Evolutionary conservation across 1,284 basidiomycete genomes (phyloP), one percentile per base, ranked within the genome.

Genomic region (Chalciporus sp.): DNA sequence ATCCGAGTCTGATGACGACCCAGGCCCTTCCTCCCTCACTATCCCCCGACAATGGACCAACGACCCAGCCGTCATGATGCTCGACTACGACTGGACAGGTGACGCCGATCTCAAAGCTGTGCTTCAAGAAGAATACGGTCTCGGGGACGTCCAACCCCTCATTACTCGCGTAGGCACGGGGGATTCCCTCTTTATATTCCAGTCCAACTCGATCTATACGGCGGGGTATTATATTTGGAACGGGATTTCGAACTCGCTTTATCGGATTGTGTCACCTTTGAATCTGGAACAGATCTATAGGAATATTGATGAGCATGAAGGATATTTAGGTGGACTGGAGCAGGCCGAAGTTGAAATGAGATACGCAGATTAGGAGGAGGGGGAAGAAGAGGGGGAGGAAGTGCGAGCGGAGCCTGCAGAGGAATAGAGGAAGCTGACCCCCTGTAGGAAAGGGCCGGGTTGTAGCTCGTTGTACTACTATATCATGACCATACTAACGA

Each of bases 191-290:
- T 48, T 44, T 29, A 28, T 58, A 31, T 48, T 58, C 27, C 26
- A 17, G 3, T 26, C 53, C 16, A 20, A 14, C 3, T 28, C 28
- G 33, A 16, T n/a, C 14, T 7, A n/a, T n/a, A 17, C 37, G 17
- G 37, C 8, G 7, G 35, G 35, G 14, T 43, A 53, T 47, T 55
- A 47, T 42, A 23, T 55, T n/a, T 55, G 44, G 53, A 54, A 54
- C 16, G 40, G 14, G 9, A 47, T 47, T n/a, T 51, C 41, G 5
- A n/a, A 8, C 10, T 29, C 12, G 23, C 19, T 54, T 4, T 53
- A 39, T 29, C 45, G 12, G 51, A 54, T 55, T 19, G 46, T 42
- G 44, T 35, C 31, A 9, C 51, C 51, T 31, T 40, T 31, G 10
- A 47, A 29, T 6, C 7, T 54, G 44, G 35, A 27, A 31, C 40